phyloP scores from a whole-genome alignment of 2,329 filamentous ascomycete species.

The Beauveria rudraprayagi region DNA sequence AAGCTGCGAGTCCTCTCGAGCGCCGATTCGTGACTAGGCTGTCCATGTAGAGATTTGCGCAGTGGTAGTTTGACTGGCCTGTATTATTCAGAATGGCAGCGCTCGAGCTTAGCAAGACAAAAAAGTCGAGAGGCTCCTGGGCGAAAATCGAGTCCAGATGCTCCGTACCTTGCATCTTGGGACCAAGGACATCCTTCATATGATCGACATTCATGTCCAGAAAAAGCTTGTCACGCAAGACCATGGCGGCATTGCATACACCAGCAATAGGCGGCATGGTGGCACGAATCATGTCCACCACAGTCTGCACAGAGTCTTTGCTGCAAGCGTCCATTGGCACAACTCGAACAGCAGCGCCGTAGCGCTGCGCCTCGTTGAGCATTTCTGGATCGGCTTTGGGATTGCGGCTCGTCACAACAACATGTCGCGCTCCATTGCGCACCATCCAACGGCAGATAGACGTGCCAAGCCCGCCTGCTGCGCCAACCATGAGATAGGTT shows the following conservation, averaged over 20 bases:
- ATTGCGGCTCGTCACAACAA: conserved; percentile 30
- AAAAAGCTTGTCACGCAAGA: conserved; percentile 23
- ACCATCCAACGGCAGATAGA: conserved; percentile 31
- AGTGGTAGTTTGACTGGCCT: conserved; percentile 36
- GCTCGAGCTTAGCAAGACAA: conserved; percentile 26
- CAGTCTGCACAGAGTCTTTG: neutral
- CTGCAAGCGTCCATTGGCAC: neutral
- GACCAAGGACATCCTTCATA: conserved; percentile 19
- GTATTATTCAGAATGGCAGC: conserved; percentile 20
- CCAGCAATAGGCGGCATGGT: conserved; percentile 27
- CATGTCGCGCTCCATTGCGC: conserved; percentile 24
- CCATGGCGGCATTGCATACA: conserved; percentile 30
- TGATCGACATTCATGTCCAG: conserved; percentile 15
- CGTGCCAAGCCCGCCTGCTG: conserved; percentile 26
- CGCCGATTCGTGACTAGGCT: conserved; percentile 27
- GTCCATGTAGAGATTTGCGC: conserved; percentile 35
- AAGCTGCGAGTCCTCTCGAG: conserved; percentile 28
- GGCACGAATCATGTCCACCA: neutral
- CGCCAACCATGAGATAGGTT: conserved; percentile 26
- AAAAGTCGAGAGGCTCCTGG: conserved; percentile 25
- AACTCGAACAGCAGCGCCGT: neutral
- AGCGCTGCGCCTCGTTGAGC: neutral
- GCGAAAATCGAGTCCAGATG: conserved; percentile 24
- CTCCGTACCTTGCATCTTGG: conserved; percentile 26
- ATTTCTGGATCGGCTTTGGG: conserved; percentile 15